Conservation (phyloP, 2,329 filamentous ascomycete species). For the Claviceps paspali region DNA sequence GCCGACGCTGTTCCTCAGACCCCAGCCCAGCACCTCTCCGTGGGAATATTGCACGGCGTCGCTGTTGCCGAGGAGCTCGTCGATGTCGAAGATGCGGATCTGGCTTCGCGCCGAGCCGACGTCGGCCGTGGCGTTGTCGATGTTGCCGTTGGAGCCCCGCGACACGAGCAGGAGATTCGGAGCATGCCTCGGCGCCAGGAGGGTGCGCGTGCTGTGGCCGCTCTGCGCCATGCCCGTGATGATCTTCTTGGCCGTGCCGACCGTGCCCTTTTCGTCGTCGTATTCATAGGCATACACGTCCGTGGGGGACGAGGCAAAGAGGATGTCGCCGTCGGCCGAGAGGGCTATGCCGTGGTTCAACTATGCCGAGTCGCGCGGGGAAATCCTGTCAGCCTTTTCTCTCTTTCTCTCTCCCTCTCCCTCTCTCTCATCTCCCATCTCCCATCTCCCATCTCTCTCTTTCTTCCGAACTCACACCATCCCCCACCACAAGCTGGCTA, state of each 20-base stretch:
- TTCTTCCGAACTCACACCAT: no score
- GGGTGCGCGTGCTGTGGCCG: constrained; percentile 48
- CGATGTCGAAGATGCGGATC: constrained; percentile 34
- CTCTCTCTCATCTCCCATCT: no score
- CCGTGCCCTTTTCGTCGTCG: constrained; percentile 31
- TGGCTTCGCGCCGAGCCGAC: constrained; percentile 40
- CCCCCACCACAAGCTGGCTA: constrained; percentile 13
- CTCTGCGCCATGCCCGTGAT: constrained; percentile 39
- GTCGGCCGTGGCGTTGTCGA: constrained; percentile 34
- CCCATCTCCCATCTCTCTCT: no score
- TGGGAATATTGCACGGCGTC: constrained; percentile 24
- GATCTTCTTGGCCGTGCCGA: constrained; percentile 28
- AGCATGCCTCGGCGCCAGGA: constrained; percentile 37
- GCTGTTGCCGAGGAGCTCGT: constrained; percentile 12
- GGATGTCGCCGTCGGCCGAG: constrained; percentile 27
- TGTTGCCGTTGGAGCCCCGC: constrained; percentile 42
- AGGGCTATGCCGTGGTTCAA: constrained; percentile 36
- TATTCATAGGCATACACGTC: constrained; percentile 47
- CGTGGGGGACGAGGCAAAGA: constrained; percentile 34
- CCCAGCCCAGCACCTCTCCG: constrained; percentile 41
- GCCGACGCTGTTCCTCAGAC: constrained; percentile 54
- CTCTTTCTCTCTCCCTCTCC: no score
- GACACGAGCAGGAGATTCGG: constrained; percentile 44
- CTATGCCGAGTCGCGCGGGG: no score
- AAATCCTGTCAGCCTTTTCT: no score